These are phyloP conservation scores for Penicillium nucicola DNA, from an alignment of 495 filamentous ascomycete genomes.

Conservation along the genomic window DNA sequence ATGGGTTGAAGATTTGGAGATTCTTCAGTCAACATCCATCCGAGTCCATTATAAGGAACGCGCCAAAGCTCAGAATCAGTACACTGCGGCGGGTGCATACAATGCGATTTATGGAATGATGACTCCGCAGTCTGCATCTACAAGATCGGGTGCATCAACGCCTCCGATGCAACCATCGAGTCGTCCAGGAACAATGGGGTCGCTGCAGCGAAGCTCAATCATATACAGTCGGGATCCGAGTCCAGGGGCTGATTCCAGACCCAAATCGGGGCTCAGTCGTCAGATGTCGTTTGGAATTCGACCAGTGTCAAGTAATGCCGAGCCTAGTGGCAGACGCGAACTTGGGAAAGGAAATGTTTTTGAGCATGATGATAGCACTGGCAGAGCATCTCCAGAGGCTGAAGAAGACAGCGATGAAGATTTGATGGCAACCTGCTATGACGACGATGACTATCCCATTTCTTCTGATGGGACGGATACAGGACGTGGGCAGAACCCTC, in stretches of 20 bases:
- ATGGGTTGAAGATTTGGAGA: slow-evolving; percentile 62
- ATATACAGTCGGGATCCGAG: slow-evolving; percentile 46
- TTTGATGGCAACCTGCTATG: slow-evolving; percentile 40
- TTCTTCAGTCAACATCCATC: slow-evolving; percentile 56
- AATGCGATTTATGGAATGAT: slow-evolving; percentile 42
- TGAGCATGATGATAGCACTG: slow-evolving; percentile 29
- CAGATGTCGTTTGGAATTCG: slow-evolving; percentile 36
- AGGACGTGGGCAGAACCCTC: slow-evolving; percentile 18
- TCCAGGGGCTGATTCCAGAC: slow-evolving; percentile 30
- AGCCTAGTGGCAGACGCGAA: slow-evolving; percentile 32
- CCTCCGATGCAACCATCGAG: slow-evolving; percentile 42
- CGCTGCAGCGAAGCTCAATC: slow-evolving; percentile 47
- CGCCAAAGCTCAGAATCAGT: slow-evolving; percentile 31
- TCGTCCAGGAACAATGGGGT: slow-evolving; percentile 34
- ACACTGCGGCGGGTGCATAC: slow-evolving; percentile 27
- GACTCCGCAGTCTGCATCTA: slow-evolving; percentile 31
- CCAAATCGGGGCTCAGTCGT: slow-evolving; percentile 36
- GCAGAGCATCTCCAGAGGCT: slow-evolving; percentile 20
- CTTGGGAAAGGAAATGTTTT: slow-evolving; percentile 24
- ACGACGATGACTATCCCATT: slow-evolving; percentile 42
- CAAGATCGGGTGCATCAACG: slow-evolving; percentile 44
- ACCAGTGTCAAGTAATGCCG: slow-evolving; percentile 36
- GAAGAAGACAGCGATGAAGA: slow-evolving; percentile 47
- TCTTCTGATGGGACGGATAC: slow-evolving; percentile 34
- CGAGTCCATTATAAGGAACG: slow-evolving; percentile 42